These are phyloP conservation scores for Fusarium piperis DNA, from an alignment of 2,329 filamentous ascomycete genomes.

Conservation along the genomic window DNA sequence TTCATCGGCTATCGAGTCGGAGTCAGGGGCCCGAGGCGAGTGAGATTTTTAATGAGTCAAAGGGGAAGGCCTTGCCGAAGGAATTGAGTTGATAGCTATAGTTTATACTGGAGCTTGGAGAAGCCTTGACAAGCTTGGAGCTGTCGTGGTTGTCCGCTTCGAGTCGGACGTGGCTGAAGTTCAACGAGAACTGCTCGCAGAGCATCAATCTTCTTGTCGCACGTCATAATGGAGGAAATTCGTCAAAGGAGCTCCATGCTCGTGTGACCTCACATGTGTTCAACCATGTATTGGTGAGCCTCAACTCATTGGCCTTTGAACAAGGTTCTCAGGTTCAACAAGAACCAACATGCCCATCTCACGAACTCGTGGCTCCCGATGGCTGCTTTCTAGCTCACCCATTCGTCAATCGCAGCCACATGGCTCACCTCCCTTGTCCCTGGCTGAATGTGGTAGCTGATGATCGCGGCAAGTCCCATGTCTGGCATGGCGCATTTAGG, in stretches of 20 bases:
- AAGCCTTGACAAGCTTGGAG: neutral
- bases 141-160: neutral
- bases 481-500: constrained; percentile 1
- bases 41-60: neutral
- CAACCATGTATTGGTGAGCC: neutral
- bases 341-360: neutral
- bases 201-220: neutral
- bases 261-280: neutral
- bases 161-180: neutral
- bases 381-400: neutral
- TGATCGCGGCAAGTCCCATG: constrained; percentile 4
- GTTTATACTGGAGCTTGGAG: neutral
- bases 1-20: constrained; percentile 1
- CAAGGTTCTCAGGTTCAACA: neutral
- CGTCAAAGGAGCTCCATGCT: neutral
- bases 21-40: neutral
- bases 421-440: neutral
- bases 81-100: neutral
- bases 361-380: neutral
- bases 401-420: neutral
- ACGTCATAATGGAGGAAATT: neutral
- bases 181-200: neutral
- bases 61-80: neutral
- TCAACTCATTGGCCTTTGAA: neutral
- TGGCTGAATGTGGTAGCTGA: neutral